phyloP scores from a whole-genome alignment of 805 yeast genomes.

The Barnettozyma californica region DNA sequence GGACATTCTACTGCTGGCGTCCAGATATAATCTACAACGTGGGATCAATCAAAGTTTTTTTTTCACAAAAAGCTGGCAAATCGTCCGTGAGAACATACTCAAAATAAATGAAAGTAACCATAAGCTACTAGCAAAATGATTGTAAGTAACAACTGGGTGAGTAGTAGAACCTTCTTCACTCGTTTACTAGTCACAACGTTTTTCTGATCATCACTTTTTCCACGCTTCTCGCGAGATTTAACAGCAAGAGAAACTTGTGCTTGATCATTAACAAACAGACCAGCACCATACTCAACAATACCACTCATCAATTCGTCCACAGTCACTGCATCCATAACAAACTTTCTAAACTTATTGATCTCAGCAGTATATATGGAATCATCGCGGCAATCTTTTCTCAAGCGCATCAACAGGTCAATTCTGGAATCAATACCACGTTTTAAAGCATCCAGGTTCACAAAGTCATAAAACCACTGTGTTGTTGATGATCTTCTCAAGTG shows the following conservation, averaged over 20 bases:
- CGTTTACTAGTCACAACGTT: neutral
- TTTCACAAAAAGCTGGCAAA: no score
- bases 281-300: neutral
- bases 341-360: neutral
- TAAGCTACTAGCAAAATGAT: neutral
- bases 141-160: neutral
- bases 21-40: neutral
- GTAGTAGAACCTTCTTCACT: neutral
- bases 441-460: neutral
- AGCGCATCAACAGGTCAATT: neutral
- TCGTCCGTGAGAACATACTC: no score
- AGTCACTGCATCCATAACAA: neutral
- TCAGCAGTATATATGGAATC: neutral
- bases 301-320: neutral
- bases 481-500: neutral
- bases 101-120: neutral
- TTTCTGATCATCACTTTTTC: neutral
- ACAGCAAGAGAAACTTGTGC: neutral
- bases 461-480: constrained; percentile 8
- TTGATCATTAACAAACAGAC: neutral
- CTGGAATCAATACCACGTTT: neutral
- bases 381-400: neutral
- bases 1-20: constrained; percentile 26
- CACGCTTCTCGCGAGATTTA: neutral
- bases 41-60: neutral